Base-by-base conservation (phyloP, 2,329 filamentous ascomycete genomes). In the Mycogone perniciosa region DNA sequence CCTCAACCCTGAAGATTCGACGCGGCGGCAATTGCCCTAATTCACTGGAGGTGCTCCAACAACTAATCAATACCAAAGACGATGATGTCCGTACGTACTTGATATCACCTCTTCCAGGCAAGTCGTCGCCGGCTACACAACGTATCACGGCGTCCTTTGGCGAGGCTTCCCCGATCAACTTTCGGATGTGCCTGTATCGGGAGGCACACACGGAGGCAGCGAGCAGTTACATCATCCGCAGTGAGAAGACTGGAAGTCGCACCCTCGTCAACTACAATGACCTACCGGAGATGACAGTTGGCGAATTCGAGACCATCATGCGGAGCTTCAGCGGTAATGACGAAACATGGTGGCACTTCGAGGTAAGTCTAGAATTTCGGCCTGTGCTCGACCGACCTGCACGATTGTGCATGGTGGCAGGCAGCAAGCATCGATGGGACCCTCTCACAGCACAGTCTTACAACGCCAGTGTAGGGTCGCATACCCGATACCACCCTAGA, bases 11-110 rank as follows among this genome's bases (percentile, higher is more conserved):
- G 49, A 68, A 71, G 34, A 75, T 76, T 40, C 79, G 86, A 31
- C 78, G 85, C 29, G 86, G 87, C 47, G 86, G 86, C 31, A 91
- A 90, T 64, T 82, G 83, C 55, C 78, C 82, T 27, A 90, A 90
- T 63, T 79, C 80, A 4, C 76, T 89, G 33, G 77, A 89, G 62
- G 85, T 90, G 7, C 70, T 90, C 29, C 75, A 81, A 54, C 84
- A 89, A 63, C 74, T 88, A 13, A 60, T 82, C 48, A 44, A 38
- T n/a, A 54, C 56, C 31, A 46, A 27, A 40, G 60, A 58, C 53
- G 46, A 48, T 49, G 46, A 48, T 49, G 57, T 71, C 35, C 60
- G 59, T 42, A 63, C 67, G 39, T 69, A 78, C 58, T 68, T 82
- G 30, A 65, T 81, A 27, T 69, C 76, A 20, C 70, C 69, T 51